Evolutionary conservation across 2,329 filamentous ascomycete species (phyloP).

Genomic region (Dothistroma septosporum): DNA sequence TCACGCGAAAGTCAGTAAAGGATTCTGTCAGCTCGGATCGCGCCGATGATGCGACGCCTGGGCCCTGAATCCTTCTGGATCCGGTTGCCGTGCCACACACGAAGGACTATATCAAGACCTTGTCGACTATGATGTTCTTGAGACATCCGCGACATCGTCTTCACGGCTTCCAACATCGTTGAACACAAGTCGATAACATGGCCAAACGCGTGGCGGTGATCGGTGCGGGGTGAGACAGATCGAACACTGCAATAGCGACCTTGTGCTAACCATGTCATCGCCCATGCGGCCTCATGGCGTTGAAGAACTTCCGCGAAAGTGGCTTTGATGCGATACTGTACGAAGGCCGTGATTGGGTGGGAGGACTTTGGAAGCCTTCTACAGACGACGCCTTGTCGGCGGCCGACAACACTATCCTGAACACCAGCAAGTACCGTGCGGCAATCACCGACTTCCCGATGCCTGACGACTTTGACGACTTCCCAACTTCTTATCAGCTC

Average conservation of each 20-base stretch:
- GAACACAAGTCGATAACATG: background rate
- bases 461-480: constrained; percentile 36
- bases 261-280: background rate
- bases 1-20: background rate
- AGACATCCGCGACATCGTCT: background rate
- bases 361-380: constrained; percentile 44
- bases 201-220: constrained; percentile 5
- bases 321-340: constrained; percentile 41
- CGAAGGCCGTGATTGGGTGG: constrained; percentile 39
- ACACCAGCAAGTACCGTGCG: constrained; percentile 40
- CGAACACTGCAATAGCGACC: background rate
- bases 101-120: background rate
- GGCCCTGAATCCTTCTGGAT: background rate
- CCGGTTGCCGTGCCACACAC: background rate
- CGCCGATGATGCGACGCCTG: background rate
- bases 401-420: constrained; percentile 32
- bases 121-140: background rate
- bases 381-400: constrained; percentile 28
- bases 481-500: constrained; percentile 27
- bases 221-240: constrained; percentile 1
- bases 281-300: constrained; percentile 12
- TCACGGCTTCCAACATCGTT: background rate
- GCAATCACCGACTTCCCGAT: constrained; percentile 44
- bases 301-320: constrained; percentile 42
- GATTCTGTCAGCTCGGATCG: background rate